phyloP scores from a whole-genome alignment of 306 rosid genomes.

The Gynostemma pentaphyllum region DNA sequence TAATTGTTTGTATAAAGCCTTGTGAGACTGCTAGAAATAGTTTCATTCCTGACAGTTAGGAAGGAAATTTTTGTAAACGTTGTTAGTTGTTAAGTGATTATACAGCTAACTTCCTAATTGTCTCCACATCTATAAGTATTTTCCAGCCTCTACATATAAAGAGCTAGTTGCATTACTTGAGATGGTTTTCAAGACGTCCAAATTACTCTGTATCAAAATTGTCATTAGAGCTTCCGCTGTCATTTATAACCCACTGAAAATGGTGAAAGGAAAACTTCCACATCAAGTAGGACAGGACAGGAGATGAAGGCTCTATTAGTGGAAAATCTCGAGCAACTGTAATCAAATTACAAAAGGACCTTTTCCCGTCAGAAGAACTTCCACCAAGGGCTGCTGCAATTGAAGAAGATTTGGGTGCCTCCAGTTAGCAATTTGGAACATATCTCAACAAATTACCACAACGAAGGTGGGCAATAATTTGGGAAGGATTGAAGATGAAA shows the following conservation, averaged over 20 bases:
- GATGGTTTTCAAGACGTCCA: neutral
- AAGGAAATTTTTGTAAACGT: neutral
- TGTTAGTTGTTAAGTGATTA: neutral
- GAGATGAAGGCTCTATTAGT: too few relatives aligned
- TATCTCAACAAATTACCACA: too few relatives aligned
- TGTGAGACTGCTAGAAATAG: neutral
- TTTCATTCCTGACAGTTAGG: neutral
- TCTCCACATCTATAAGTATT: neutral
- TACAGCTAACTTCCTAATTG: neutral
- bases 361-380: too few relatives aligned
- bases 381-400: too few relatives aligned
- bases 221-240: neutral
- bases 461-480: too few relatives aligned
- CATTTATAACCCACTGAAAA: neutral
- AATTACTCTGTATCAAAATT: neutral
- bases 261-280: neutral
- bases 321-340: too few relatives aligned
- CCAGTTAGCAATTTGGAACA: too few relatives aligned
- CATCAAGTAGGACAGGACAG: too few relatives aligned
- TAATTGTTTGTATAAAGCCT: neutral
- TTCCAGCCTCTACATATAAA: neutral
- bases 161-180: neutral
- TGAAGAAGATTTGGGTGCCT: too few relatives aligned
- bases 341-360: too few relatives aligned
- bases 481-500: too few relatives aligned